Conservation (phyloP, 345 rosid species). For the Citrus mangshanensis region DNA sequence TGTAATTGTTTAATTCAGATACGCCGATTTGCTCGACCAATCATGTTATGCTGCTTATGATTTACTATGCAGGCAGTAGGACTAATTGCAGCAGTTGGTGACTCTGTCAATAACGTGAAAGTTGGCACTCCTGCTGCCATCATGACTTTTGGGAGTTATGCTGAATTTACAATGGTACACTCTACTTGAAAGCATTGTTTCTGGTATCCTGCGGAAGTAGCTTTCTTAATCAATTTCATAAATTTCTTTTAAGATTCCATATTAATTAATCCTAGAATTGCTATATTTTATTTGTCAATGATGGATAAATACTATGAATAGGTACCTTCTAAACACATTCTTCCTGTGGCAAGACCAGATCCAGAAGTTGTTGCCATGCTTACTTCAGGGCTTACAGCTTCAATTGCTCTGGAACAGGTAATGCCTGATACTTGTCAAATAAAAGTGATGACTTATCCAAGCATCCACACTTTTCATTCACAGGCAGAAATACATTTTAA, state of each 20-base stretch:
- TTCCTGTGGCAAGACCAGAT: slow-evolving; percentile 89
- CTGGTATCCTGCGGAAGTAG: slow-evolving; percentile 4
- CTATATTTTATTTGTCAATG: background rate
- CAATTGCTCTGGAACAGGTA: slow-evolving; percentile 91
- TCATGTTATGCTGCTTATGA: background rate
- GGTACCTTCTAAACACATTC: slow-evolving; percentile 75
- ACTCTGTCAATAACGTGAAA: slow-evolving; percentile 59
- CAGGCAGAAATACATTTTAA: background rate
- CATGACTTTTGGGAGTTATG: slow-evolving; percentile 86
- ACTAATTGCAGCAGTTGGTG: slow-evolving; percentile 83
- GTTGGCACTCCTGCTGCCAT: slow-evolving; percentile 94
- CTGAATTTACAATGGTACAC: slow-evolving; percentile 68
- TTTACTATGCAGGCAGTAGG: slow-evolving; percentile 72
- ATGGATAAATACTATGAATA: slow-evolving; percentile 19
- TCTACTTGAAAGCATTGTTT: slow-evolving; percentile 7
- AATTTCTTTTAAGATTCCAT: background rate
- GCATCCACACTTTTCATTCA: background rate
- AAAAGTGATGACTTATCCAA: background rate
- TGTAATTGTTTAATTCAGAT: slow-evolving; percentile 4
- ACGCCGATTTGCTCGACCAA: slow-evolving; percentile 13
- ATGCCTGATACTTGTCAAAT: background rate
- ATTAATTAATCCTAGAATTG: background rate
- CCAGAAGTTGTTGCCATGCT: slow-evolving; percentile 99
- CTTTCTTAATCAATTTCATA: slow-evolving; percentile 3
- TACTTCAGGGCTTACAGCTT: slow-evolving; percentile 96